A percentile compares a stretch with the other conserved stretches of the same genome.
Conservation (phyloP, 257 asterid species). For the Ehretia macrophylla region DNA sequence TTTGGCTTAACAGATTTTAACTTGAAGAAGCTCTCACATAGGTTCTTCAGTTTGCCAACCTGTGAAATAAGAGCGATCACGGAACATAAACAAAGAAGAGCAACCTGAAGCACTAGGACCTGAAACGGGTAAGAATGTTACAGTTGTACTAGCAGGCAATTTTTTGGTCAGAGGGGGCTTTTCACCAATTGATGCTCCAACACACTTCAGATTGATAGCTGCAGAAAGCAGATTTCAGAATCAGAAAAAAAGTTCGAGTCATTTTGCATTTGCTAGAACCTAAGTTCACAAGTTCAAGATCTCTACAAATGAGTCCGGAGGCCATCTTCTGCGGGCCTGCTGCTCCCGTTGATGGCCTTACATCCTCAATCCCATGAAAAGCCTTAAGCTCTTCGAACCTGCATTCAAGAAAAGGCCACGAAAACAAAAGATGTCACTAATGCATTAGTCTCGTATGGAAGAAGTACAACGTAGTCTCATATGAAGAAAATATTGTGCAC, state of each 20-base stretch:
- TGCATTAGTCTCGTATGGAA: not conserved
- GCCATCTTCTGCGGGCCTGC: conserved; percentile 86
- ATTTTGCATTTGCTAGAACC: conserved; percentile 2
- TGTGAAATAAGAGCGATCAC: conserved; percentile 14
- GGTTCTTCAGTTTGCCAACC: conserved; percentile 93
- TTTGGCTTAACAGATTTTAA: conserved; percentile 67
- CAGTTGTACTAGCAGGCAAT: conserved; percentile 82
- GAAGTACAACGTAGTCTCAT: not conserved
- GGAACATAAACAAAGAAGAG: conserved; percentile 7
- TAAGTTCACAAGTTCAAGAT: conserved; percentile 10
- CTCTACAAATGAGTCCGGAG: conserved; percentile 80
- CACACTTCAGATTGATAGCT: conserved; percentile 80
- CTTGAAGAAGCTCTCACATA: conserved; percentile 92
- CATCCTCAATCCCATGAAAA: conserved; percentile 79
- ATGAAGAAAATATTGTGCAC: not conserved
- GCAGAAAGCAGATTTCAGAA: conserved; percentile 19
- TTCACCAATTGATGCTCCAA: conserved; percentile 92
- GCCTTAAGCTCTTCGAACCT: conserved; percentile 78
- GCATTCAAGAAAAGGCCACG: conserved; percentile 12
- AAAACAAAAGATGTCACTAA: not conserved
- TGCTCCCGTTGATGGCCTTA: conserved; percentile 50
- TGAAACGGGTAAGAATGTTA: conserved; percentile 19
- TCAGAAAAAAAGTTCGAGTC: conserved; percentile 9
- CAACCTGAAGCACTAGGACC: not conserved
- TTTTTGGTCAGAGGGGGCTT: conserved; percentile 63